Evolutionary conservation across 768 basidiomycete genomes (phyloP).

Genomic region (Kwoniella dejecticola): DNA sequence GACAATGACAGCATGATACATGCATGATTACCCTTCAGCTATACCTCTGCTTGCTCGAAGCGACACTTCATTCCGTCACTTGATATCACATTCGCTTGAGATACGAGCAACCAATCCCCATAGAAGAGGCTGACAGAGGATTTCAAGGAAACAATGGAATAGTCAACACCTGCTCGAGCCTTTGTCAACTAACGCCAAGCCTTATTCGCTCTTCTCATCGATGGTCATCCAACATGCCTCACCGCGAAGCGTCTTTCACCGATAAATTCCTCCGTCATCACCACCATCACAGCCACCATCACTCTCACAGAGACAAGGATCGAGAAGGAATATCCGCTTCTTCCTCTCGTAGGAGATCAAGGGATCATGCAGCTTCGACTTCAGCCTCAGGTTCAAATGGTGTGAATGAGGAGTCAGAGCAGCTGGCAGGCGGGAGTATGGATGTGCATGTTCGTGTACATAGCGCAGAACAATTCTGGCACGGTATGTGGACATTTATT

Average conservation of each 20-base stretch:
- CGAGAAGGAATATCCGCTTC: too few relatives aligned
- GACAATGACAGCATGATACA: background rate
- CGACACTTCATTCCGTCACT: too few relatives aligned
- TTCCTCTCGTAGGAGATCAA: background rate
- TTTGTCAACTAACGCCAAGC: background rate
- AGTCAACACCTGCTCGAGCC: background rate
- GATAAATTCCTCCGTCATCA: conserved; percentile 12
- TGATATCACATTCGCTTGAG: too few relatives aligned
- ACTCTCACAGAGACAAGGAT: background rate
- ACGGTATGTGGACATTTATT: conserved; percentile 37
- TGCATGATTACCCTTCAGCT: too few relatives aligned
- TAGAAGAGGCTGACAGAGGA: too few relatives aligned
- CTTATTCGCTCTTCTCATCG: conserved; percentile 1
- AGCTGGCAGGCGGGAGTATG: conserved; percentile 24
- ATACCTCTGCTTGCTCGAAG: too few relatives aligned
- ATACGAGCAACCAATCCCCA: too few relatives aligned
- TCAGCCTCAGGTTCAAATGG: conserved; percentile 1
- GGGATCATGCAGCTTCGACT: background rate
- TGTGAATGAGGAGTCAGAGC: conserved; percentile 4
- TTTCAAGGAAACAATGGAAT: too few relatives aligned
- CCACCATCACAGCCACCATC: conserved; percentile 18
- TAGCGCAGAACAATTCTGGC: conserved; percentile 44
- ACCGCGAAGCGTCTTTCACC: conserved; percentile 10
- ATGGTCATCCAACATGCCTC: conserved; percentile 21
- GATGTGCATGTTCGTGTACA: conserved; percentile 40